Evolutionary conservation across 2,329 filamentous ascomycete genomes (phyloP), one percentile per base, ranked within the genome.

Genomic region (Venturia pyrina): DNA sequence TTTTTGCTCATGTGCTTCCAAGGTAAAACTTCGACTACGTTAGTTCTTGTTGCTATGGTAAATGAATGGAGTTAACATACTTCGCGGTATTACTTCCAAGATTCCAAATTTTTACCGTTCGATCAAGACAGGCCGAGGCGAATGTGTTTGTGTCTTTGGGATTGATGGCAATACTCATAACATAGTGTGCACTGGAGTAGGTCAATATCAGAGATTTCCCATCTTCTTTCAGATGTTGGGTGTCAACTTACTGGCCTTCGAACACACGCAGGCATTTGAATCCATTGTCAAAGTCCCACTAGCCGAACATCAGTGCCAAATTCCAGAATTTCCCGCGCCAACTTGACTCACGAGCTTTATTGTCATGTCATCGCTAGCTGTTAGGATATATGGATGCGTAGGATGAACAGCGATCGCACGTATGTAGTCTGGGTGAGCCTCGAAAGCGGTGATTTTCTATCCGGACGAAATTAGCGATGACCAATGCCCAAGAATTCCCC

Each of bases 201-300:
- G 41, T 63, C 32, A 44, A 8, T 34, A 21, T 44, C 19, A 21
- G 3, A 10, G 28, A 0, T n/a, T 48, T 44, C n/a, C n/a, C 8
- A 24, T 21, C 3, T 13, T 13, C 91, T 93, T 97, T 97, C 69
- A 96, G 93, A 79, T 96, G 96, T 80, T 96, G 95, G 71, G 88
- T 5, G 15, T 43, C 41, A 43, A 90, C 76, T 53, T 21, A 53
- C 48, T 99, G 96, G 40, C 95, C 95, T 76, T 98, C 93, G 73
- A 97, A 99, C 57, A 96, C 87, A 77, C 96, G 92, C 41, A 98
- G 91, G 75, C 93, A 98, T 78, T 97, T 96, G 95, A 95, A 99
- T 71, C 87, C 87, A 78, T 95, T 96, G 72, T 99, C 95, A 95
- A 95, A 99, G 76, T 99, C 93, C 93, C 95, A 99, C 63, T 53